Percentiles rank a stretch among this genome's conserved stretches.
phyloP scores from a whole-genome alignment of 2,329 filamentous ascomycete genomes.

The Zarea fungicola region DNA sequence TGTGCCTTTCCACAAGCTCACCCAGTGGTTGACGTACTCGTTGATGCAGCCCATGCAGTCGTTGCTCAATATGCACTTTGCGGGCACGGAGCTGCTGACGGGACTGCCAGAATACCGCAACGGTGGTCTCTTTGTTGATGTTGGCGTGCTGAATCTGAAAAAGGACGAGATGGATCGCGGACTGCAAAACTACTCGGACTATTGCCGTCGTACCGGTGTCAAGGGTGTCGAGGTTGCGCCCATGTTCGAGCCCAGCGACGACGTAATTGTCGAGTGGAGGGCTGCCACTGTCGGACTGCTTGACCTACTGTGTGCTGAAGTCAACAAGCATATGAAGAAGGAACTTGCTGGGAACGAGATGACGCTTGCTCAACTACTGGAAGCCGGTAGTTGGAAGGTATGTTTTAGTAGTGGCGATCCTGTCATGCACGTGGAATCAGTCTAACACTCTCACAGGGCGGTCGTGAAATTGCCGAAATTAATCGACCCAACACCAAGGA shows the following conservation, averaged over 20 bases:
- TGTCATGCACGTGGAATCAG: background rate
- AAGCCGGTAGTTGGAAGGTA: slow-evolving; percentile 98
- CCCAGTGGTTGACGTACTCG: slow-evolving; percentile 91
- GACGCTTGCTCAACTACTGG: slow-evolving; percentile 80
- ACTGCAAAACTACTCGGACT: slow-evolving; percentile 55
- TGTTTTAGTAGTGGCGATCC: background rate
- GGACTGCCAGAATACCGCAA: slow-evolving; percentile 91
- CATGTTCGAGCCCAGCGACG: slow-evolving; percentile 54
- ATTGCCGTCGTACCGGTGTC: slow-evolving; percentile 66
- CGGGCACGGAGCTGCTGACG: slow-evolving; percentile 75
- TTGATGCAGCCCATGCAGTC: slow-evolving; percentile 88
- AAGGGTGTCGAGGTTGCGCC: slow-evolving; percentile 52
- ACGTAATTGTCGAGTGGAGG: slow-evolving; percentile 62
- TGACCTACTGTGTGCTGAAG: slow-evolving; percentile 46
- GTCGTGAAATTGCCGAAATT: slow-evolving; percentile 91
- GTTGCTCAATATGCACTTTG: slow-evolving; percentile 73
- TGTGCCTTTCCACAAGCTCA: slow-evolving; percentile 88
- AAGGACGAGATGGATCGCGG: slow-evolving; percentile 64
- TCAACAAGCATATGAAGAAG: slow-evolving; percentile 57
- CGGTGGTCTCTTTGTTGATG: slow-evolving; percentile 80
- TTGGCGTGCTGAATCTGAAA: slow-evolving; percentile 75
- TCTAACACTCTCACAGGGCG: slow-evolving; percentile 52
- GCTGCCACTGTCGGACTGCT: slow-evolving; percentile 57
- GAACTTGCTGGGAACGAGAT: slow-evolving; percentile 66
- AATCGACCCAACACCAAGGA: slow-evolving; percentile 94